Base-by-base conservation (phyloP, 2,329 filamentous ascomycete species). In the Pyrenophora seminiperda region DNA sequence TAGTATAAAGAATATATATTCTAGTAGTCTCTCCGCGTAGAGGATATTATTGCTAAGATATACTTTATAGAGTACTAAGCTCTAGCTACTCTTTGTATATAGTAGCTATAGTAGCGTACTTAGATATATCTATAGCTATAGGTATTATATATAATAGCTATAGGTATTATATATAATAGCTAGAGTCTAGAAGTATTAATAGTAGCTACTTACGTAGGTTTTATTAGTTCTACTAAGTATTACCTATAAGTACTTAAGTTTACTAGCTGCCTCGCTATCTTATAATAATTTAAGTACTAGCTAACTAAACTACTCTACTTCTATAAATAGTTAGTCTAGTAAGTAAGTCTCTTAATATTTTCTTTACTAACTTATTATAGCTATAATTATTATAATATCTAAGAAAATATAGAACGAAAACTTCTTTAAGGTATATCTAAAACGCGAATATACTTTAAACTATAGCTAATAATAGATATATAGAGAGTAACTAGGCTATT, bases 61-160 rank as follows among this genome's bases (percentile, higher is more conserved):
- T n/a, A 9, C 31, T 33, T n/a, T 33, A 14, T n/a, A 33, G 31
- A 14, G 31, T 14, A 14, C 31, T 5, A 40, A 22, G 29, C 10
- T 7, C 34, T 14, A 38, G 37, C 22, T 20, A 14, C 7, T 40
- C 27, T 3, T 38, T 13, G 11, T 38, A 33, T n/a, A 9, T 9
- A 33, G n/a, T n/a, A 14, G n/a, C 31, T 33, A n/a, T n/a, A 33
- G 31, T 33, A 33, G 31, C n/a, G 31, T 33, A n/a, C 31, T 33
- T 14, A 33, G 31, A 33, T 33, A n/a, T 33, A n/a, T 33, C 31
- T 33, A n/a, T 33, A n/a, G 31, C 31, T 33, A n/a, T 33, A n/a
- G 7, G 7, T 33, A n/a, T 69, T 62, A 79, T 76, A 61, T 52
- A 75, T 33, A 9, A 79, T 65, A 58, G 77, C 78, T 15, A 71